phyloP scores from a whole-genome alignment of 345 rosid species.

The Ceriops decandra region DNA sequence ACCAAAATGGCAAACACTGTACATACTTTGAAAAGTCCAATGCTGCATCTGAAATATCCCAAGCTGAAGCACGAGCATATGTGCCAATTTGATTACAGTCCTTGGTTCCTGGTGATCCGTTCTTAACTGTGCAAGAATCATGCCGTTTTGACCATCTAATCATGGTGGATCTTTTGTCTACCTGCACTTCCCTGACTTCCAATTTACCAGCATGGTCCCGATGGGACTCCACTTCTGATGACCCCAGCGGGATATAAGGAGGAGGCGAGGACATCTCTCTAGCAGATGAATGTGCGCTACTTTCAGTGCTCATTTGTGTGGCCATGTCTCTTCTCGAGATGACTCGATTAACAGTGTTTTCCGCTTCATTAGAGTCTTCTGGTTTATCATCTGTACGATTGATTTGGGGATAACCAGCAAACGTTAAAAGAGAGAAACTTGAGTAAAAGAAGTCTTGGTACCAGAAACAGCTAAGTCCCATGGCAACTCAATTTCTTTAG shows the following conservation, averaged over 20 bases:
- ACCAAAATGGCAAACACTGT: background rate
- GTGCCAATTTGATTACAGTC: constrained; percentile 26
- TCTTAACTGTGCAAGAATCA: constrained; percentile 39
- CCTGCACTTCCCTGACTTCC: constrained; percentile 76
- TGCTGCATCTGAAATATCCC: constrained; percentile 61
- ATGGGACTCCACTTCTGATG: constrained; percentile 34
- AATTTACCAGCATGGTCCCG: constrained; percentile 35
- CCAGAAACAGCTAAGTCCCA: too few species aligned
- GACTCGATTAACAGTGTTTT: constrained; percentile 37
- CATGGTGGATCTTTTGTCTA: constrained; percentile 61
- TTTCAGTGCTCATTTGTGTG: constrained; percentile 84
- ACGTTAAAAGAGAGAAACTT: background rate
- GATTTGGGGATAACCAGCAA: constrained; percentile 4
- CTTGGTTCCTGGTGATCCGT: constrained; percentile 39
- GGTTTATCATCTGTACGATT: constrained; percentile 52
- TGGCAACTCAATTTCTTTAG: too few species aligned
- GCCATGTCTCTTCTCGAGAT: constrained; percentile 80
- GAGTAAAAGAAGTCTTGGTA: background rate
- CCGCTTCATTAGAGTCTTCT: constrained; percentile 34
- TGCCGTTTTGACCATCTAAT: constrained; percentile 54
- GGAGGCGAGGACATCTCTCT: constrained; percentile 44
- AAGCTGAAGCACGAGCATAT: constrained; percentile 39
- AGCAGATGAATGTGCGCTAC: constrained; percentile 41
- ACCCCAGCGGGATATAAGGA: constrained; percentile 31
- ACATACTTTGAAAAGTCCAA: constrained; percentile 60